phyloP scores from a whole-genome alignment of 805 yeast species.

The Saturnispora gosingensis region DNA sequence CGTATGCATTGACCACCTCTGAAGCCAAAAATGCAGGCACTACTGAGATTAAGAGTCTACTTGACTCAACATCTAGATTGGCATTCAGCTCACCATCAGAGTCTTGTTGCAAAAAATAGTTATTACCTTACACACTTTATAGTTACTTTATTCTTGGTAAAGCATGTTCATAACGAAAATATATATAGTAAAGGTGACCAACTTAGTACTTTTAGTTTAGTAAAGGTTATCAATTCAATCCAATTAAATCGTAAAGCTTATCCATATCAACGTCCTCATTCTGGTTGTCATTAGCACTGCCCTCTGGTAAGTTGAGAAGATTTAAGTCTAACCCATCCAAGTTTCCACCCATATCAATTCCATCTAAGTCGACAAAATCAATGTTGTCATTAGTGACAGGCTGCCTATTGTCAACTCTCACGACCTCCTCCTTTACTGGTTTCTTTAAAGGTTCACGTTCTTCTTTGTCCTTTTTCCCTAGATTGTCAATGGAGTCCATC shows the following conservation, averaged over 20 bases:
- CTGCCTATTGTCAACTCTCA: background rate
- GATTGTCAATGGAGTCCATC: background rate
- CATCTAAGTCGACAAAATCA: slow-evolving; percentile 3
- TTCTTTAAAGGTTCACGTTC: no score
- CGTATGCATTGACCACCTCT: slow-evolving; percentile 41
- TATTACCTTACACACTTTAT: background rate
- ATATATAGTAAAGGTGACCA: no score
- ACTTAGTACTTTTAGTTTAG: background rate
- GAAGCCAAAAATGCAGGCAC: slow-evolving; percentile 32
- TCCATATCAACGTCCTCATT: slow-evolving; percentile 7
- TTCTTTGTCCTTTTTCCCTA: background rate
- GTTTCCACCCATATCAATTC: slow-evolving; percentile 11
- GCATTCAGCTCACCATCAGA: slow-evolving; percentile 30
- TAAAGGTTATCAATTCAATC: slow-evolving; percentile 2
- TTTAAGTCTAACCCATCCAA: slow-evolving; percentile 23
- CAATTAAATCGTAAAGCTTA: slow-evolving; percentile 14
- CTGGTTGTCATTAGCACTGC: slow-evolving; percentile 3
- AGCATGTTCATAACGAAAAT: background rate
- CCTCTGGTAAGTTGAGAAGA: slow-evolving; percentile 16
- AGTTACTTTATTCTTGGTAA: background rate
- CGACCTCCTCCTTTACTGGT: slow-evolving; percentile 2
- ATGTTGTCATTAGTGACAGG: background rate
- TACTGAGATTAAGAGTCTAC: slow-evolving; percentile 32
- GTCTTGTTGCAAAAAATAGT: background rate
- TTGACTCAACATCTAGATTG: slow-evolving; percentile 42